These are phyloP conservation scores for Telopea speciosissima DNA, from an alignment of 177 flowering plant genomes.

Conservation along the genomic window DNA sequence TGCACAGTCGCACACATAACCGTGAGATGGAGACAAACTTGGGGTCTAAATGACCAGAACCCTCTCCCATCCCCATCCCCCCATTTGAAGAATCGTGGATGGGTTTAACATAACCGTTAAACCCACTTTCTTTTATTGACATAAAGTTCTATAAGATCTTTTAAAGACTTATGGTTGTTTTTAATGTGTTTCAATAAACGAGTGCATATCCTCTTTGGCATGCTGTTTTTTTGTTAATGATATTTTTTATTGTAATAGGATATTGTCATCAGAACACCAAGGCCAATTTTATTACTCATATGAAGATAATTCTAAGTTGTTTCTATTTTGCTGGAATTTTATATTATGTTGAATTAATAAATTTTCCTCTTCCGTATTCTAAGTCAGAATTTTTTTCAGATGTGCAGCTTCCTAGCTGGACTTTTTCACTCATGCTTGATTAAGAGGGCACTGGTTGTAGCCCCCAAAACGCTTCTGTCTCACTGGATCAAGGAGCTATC, in stretches of 20 bases:
- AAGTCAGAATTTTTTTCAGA: slow-evolving; percentile 32
- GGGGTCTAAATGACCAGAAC: too few species aligned
- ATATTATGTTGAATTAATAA: background rate
- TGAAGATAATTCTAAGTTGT: background rate
- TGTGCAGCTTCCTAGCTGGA: slow-evolving; percentile 86
- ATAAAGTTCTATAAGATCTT: background rate
- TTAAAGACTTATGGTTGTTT: too few species aligned
- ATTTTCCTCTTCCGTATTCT: background rate
- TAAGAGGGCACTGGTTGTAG: slow-evolving; percentile 77
- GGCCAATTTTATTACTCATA: background rate
- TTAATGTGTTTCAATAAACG: too few species aligned
- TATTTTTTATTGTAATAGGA: background rate
- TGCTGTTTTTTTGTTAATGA: background rate
- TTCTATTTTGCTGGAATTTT: background rate
- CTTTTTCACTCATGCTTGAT: slow-evolving; percentile 69
- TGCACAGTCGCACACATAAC: too few species aligned
- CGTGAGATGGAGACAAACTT: too few species aligned
- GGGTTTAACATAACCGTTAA: too few species aligned
- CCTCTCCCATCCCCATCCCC: too few species aligned
- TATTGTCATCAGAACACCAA: background rate
- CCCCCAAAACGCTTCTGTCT: slow-evolving; percentile 86
- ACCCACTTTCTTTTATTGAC: background rate
- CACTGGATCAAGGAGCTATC: slow-evolving; percentile 93
- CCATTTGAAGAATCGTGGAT: too few species aligned
- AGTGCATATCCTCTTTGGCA: too few species aligned